phyloP scores from a whole-genome alignment of 2,329 filamentous ascomycete species.

The Lachnellula arida region DNA sequence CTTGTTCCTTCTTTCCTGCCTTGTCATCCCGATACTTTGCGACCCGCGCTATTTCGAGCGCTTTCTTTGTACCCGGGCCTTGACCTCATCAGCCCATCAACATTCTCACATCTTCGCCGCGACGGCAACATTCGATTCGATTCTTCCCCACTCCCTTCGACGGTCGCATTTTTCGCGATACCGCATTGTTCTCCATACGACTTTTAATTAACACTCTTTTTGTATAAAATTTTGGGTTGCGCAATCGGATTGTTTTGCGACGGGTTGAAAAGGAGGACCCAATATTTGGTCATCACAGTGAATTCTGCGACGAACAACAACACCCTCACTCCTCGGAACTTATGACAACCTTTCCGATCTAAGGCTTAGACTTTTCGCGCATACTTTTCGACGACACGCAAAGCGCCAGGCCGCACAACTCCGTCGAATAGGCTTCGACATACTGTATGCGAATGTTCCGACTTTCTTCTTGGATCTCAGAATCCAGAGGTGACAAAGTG shows the following conservation, averaged over 20 bases:
- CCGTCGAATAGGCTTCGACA: not conserved
- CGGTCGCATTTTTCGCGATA: slow-evolving; percentile 4
- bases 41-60: not conserved
- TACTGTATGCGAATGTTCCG: slow-evolving; percentile 53
- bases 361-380: slow-evolving; percentile 6
- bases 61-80: not conserved
- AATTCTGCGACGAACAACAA: slow-evolving; percentile 11
- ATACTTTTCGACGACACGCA: not conserved
- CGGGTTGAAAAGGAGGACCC: slow-evolving; percentile 4
- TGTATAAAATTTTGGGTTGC: slow-evolving; percentile 12
- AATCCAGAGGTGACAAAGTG: slow-evolving; percentile 51
- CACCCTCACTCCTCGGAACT: slow-evolving; percentile 3
- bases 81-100: slow-evolving; percentile 8
- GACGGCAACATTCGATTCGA: slow-evolving; percentile 24
- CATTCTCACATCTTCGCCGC: slow-evolving; percentile 14
- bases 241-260: slow-evolving; percentile 4
- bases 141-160: slow-evolving; percentile 12
- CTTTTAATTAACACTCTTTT: slow-evolving; percentile 24
- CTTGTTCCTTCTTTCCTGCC: not conserved
- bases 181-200: slow-evolving; percentile 9
- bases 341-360: slow-evolving; percentile 2
- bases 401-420: slow-evolving; percentile 12
- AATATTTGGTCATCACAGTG: not conserved
- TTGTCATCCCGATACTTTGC: slow-evolving; percentile 9
- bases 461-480: slow-evolving; percentile 50